Evolutionary conservation across 2,329 filamentous ascomycete genomes (phyloP).

Genomic region (Hymenoscyphus scutula): DNA sequence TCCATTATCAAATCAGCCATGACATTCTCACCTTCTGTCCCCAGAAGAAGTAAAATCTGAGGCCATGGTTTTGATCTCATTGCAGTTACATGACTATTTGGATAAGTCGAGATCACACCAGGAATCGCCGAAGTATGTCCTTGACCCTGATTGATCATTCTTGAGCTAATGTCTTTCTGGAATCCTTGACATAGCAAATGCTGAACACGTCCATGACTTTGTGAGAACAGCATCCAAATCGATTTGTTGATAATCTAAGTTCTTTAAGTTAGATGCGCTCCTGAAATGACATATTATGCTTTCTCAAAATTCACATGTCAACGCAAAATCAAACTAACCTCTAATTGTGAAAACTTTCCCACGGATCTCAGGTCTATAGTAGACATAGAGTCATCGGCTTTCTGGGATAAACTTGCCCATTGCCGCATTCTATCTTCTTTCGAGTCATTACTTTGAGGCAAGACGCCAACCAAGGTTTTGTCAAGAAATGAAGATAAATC

Average conservation of each 20-base stretch:
- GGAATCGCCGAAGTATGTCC: conserved; percentile 52
- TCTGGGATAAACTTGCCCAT: conserved; percentile 62
- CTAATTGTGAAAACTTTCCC: conserved; percentile 56
- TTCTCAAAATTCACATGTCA: background rate
- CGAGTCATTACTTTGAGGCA: conserved; percentile 16
- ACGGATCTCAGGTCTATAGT: conserved; percentile 44
- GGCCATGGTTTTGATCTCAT: conserved; percentile 75
- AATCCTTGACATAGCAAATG: conserved; percentile 86
- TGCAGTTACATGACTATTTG: conserved; percentile 67
- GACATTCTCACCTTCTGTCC: conserved; percentile 69
- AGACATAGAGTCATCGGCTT: conserved; percentile 56
- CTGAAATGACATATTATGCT: conserved; percentile 12
- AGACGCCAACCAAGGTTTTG: conserved; percentile 34
- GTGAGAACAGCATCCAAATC: conserved; percentile 74
- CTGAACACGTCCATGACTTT: conserved; percentile 54
- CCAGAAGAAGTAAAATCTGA: conserved; percentile 69
- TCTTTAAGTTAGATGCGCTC: conserved; percentile 16
- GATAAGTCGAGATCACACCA: conserved; percentile 61
- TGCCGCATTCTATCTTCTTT: conserved; percentile 49
- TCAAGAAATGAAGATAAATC: conserved; percentile 31
- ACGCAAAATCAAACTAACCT: conserved; percentile 48
- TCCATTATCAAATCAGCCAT: conserved; percentile 77
- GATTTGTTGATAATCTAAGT: conserved; percentile 70
- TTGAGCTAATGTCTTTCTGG: conserved; percentile 45
- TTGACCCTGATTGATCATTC: conserved; percentile 24